Conservation (phyloP, 176 grass and related monocot species). For the Olyra latifolia region DNA sequence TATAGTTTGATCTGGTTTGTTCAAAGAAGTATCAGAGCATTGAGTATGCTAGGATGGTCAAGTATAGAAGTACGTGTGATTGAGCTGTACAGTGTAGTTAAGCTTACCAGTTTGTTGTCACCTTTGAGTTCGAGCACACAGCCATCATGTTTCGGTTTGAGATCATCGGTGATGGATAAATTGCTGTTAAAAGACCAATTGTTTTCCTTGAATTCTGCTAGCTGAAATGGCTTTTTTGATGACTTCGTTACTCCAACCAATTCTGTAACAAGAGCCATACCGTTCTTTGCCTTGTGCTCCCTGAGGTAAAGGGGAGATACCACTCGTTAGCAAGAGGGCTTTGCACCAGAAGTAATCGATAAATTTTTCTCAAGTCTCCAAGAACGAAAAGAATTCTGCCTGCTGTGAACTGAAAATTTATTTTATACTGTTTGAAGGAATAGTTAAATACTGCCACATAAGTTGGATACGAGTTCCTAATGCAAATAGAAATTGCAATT, state of each 20-base stretch:
- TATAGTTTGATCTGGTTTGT: conserved; percentile 75
- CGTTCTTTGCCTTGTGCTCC: conserved; percentile 41
- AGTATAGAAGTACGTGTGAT: neutral
- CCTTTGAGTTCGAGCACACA: conserved; percentile 57
- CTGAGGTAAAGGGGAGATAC: conserved; percentile 2
- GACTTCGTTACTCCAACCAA: conserved; percentile 55
- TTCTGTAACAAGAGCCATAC: conserved; percentile 35
- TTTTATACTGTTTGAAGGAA: neutral
- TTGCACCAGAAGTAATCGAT: neutral
- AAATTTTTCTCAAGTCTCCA: neutral
- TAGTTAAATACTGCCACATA: neutral
- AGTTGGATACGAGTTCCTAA: neutral
- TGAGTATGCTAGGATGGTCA: neutral
- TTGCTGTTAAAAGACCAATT: conserved; percentile 63
- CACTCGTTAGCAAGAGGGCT: neutral
- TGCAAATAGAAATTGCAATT: neutral
- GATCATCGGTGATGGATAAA: conserved; percentile 48
- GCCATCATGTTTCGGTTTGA: conserved; percentile 45
- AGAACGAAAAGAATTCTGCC: neutral
- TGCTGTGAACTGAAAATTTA: neutral
- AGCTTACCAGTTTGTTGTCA: conserved; percentile 53
- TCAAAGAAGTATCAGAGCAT: conserved; percentile 4
- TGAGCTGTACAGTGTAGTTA: conserved; percentile 24
- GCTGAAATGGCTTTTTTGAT: conserved; percentile 35
- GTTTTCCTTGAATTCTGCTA: conserved; percentile 69